phyloP scores from a whole-genome alignment of 139 green algal species.

The Chlorella sp. region DNA sequence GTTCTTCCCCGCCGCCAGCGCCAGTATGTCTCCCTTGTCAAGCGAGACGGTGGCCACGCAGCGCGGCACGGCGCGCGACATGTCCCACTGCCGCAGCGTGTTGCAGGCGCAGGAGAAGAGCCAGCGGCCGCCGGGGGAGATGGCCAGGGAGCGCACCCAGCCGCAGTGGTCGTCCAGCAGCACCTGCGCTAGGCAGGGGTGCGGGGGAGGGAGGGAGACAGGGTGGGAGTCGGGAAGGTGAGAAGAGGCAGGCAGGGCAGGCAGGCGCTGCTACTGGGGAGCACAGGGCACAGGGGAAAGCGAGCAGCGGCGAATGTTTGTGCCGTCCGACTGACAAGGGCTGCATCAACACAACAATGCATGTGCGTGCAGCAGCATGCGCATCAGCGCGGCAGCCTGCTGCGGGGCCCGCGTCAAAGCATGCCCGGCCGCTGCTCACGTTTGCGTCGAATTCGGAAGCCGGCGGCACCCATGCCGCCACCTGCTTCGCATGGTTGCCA shows the following conservation, averaged over 20 bases:
- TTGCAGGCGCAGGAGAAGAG: conserved; percentile 81
- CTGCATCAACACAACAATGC: neutral
- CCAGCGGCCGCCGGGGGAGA: conserved; percentile 50
- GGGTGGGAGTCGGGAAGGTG: neutral
- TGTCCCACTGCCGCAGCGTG: conserved; percentile 72
- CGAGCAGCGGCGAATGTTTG: neutral
- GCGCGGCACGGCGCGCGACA: conserved; percentile 69
- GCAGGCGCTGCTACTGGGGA: neutral
- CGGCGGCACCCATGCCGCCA: conserved; percentile 65
- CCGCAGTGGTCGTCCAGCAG: conserved; percentile 71
- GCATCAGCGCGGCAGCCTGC: neutral
- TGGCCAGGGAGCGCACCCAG: conserved; percentile 75
- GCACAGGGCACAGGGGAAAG: neutral
- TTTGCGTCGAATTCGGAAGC: conserved; percentile 39
- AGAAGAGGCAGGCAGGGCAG: neutral
- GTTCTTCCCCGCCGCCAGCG: conserved; percentile 51
- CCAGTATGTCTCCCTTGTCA: conserved; percentile 79
- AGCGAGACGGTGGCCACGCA: conserved; percentile 53
- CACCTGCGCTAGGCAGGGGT: conserved; percentile 31
- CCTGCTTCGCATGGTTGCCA: conserved; percentile 64
- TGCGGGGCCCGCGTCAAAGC: neutral
- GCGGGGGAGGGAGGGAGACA: no score
- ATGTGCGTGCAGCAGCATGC: neutral
- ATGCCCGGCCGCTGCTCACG: neutral
- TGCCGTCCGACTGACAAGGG: neutral